Evolutionary conservation across 2,329 filamentous ascomycete genomes (phyloP), one percentile per base, ranked within the genome.

Genomic region (Ophiostoma populinum): DNA sequence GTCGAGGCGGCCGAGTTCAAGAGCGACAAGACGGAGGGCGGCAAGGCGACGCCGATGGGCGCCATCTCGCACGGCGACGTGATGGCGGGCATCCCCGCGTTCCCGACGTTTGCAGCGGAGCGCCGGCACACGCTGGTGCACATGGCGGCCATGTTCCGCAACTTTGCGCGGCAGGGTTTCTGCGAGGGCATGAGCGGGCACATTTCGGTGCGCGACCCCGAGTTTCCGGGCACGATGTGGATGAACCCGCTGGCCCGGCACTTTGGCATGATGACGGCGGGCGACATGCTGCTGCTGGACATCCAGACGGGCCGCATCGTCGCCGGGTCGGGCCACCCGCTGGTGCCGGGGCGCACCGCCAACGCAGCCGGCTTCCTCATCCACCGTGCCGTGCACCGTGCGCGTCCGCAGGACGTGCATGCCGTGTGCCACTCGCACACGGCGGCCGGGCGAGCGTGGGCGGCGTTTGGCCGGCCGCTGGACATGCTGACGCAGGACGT

Each of bases 171-270:
- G 27, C 63, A 70, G 45, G 68, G 66, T 33, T 73, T 65, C 50
- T 65, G 61, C 0, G 70, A 75, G 49, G 71, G 72, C 40, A 71
- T 74, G 54, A 57, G 58, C 5, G 70, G 72, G 1, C 71, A 77
- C 50, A 75, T 77, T 39, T 61, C 55, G 7, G 63, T 75, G 1
- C 59, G 70, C 12, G 70, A 75, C 44, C 70, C 70, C 0, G 66
- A 71, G 45, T 52, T 62, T 40, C 50, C 55, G 0, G 55, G 69
- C 41, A 58, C 57, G 2, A 72, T 74, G 49, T 75, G 70, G 70
- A 73, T 69, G 35, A 75, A 75, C 46, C 69, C 69, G 1, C 55
- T 74, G 0, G 65, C 62, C 8, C 55, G 55, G 26, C 69, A 75
- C 48, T 75, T 74, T 45, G 67, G 59, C 5, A 48, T 67, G 40